These are phyloP conservation scores for Coniochaeta sp. DNA, from an alignment of 2,329 filamentous ascomycete genomes.

Conservation along the genomic window DNA sequence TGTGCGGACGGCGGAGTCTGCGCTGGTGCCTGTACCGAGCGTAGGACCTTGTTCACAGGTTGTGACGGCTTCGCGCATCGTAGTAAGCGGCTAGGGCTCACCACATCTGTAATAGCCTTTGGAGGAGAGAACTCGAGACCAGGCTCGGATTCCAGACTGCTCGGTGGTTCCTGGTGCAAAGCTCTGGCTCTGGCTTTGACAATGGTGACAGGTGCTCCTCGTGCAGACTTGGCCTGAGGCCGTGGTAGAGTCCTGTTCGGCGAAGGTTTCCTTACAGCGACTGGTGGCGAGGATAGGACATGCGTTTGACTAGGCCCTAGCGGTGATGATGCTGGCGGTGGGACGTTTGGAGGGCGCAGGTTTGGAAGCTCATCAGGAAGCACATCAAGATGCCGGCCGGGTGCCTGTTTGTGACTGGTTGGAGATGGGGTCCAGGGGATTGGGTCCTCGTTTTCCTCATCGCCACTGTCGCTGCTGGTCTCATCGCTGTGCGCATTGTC, in stretches of 20 bases:
- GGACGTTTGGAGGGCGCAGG: neutral
- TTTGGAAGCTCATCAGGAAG: neutral
- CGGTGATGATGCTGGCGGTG: neutral
- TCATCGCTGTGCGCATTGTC: no score
- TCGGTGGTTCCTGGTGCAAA: conserved; percentile 7
- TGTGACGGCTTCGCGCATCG: neutral
- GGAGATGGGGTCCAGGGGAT: neutral
- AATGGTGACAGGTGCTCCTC: neutral
- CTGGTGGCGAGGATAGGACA: neutral
- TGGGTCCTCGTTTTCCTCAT: neutral
- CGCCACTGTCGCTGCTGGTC: no score
- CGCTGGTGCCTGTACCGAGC: conserved; percentile 4
- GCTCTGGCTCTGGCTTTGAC: neutral
- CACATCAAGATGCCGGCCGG: no score
- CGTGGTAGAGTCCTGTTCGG: neutral
- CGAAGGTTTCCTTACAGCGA: neutral
- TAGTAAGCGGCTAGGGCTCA: conserved; percentile 2
- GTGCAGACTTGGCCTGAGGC: neutral
- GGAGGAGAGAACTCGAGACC: conserved; percentile 14
- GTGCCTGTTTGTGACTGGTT: neutral
- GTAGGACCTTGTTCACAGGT: conserved; percentile 5
- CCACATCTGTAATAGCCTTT: conserved; percentile 10
- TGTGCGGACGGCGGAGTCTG: conserved; percentile 20
- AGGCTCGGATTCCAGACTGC: conserved; percentile 11
- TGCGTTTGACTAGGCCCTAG: neutral